A percentile compares a stretch with the other conserved stretches of the same genome.
Evolutionary conservation across 2,329 filamentous ascomycete genomes (phyloP).

Genomic region (Fusarium clavum): DNA sequence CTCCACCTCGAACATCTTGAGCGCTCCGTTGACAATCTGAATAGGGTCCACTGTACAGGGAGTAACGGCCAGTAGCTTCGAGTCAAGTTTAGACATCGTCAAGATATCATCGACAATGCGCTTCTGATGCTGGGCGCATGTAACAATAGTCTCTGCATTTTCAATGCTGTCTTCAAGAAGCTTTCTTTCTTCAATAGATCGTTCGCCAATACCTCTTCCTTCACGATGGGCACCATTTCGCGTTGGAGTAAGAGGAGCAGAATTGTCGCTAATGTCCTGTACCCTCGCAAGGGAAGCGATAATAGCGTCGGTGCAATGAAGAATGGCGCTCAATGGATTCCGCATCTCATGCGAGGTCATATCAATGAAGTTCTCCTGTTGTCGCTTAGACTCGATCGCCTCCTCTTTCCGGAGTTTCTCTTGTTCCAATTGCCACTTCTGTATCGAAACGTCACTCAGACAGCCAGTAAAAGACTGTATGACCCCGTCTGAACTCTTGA

Average conservation of each 20-base stretch:
- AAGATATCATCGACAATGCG: constrained; percentile 81
- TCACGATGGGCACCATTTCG: constrained; percentile 17
- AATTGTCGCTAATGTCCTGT: constrained; percentile 53
- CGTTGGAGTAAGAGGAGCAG: constrained; percentile 43
- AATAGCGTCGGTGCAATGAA: constrained; percentile 80
- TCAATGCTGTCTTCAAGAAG: constrained; percentile 73
- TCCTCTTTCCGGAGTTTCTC: constrained; percentile 64
- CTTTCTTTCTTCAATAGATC: constrained; percentile 53
- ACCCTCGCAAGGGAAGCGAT: constrained; percentile 61
- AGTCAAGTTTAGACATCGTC: constrained; percentile 80
- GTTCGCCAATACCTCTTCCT: constrained; percentile 16
- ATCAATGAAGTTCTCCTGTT: constrained; percentile 86
- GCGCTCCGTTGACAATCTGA: constrained; percentile 71
- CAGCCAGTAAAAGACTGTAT: constrained; percentile 62
- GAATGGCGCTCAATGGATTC: constrained; percentile 78
- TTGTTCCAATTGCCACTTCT: constrained; percentile 63
- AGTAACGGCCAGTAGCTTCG: constrained; percentile 77
- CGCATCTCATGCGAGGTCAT: constrained; percentile 80
- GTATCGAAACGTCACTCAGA: constrained; percentile 61
- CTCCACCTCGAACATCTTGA: constrained; percentile 85
- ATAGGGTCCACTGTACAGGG: constrained; percentile 76
- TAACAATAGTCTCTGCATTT: constrained; percentile 79
- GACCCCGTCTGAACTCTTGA: constrained; percentile 58
- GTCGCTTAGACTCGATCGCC: constrained; percentile 69
- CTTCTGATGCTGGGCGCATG: constrained; percentile 85